Evolutionary conservation across 2,329 filamentous ascomycete species (phyloP), one percentile per base, ranked within the genome.

Genomic region (Neospermospora avenae): DNA sequence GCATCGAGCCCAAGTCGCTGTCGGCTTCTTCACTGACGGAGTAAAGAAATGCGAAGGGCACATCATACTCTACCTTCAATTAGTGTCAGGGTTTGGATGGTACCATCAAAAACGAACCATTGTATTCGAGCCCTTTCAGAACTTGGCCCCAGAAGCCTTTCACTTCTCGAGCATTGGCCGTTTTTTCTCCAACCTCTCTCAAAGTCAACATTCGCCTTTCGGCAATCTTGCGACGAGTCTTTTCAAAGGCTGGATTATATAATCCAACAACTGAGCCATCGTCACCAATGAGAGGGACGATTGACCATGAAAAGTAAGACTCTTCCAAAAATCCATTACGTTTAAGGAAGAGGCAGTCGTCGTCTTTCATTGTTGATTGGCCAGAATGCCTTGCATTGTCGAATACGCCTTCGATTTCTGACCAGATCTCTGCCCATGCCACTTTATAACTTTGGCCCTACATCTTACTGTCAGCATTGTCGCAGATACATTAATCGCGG

Each of bases 321-420:
- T 95, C 90, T 73, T 96, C 89, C 1, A 91, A 74, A 63, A 83
- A 91, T 1, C 85, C 84, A 63, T 84, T 83, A 7, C 90, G 83
- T 49, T 81, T 78, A 34, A 95, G 81, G 68, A 92, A 91, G 1
- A 93, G 77, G 59, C 84, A 85, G 64, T 93, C 89, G 67, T 95
- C 90, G 65, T 93, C 86, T 72, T 92, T 93, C 88, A 93, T 90
- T 0, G 87, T 91, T 0, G 90, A 88, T 74, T 92, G 86, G 0
- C 90, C 91, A 4, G 85, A 88, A 41, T 82, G 74, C 72, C 81
- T 83, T 0, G 90, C 90, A 62, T 78, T 84, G 18, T 81, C 77
- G 64, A 95, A 90, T 0, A 89, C 81, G 2, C 85, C 85, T 64
- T 85, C 81, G 11, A 93, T 80, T 4, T 86, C 83, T 22, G 84